Percentiles rank a stretch among this genome's conserved stretches.
Conservation (phyloP, 2,329 filamentous ascomycete genomes). For the Stagonosporopsis chrysanthemi region DNA sequence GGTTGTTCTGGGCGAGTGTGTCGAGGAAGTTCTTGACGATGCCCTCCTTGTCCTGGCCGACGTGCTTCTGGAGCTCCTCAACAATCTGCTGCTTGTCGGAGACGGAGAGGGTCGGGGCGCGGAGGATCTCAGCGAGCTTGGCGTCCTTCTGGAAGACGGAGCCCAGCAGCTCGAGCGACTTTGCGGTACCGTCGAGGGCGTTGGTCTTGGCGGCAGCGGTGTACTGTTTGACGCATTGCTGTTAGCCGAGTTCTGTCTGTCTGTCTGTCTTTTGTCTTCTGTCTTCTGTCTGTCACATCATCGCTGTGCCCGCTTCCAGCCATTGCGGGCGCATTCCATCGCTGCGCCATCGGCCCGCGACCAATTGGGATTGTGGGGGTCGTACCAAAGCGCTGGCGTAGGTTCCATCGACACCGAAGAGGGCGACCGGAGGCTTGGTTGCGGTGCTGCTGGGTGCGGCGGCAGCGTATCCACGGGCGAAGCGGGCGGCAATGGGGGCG, state of each 20-base stretch:
- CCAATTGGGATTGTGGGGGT: conserved; percentile 29
- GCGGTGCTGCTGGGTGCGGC: conserved; percentile 64
- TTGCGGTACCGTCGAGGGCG: conserved; percentile 83
- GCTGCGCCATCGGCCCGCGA: conserved; percentile 22
- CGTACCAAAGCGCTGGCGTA: conserved; percentile 98
- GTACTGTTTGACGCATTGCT: conserved; percentile 68
- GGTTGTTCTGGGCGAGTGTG: conserved; percentile 95
- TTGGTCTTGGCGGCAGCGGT: conserved; percentile 91
- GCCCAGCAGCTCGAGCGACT: conserved; percentile 75
- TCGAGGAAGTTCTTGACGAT: conserved; percentile 93
- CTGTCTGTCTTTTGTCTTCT: too few species aligned
- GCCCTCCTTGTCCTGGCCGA: conserved; percentile 71
- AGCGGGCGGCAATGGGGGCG: conserved; percentile 66
- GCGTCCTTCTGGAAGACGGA: conserved; percentile 79
- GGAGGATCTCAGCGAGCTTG: conserved; percentile 79
- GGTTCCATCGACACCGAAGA: conserved; percentile 96
- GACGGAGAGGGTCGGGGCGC: conserved; percentile 77
- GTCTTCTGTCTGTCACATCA: conserved; percentile 9
- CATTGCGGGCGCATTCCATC: conserved; percentile 32
- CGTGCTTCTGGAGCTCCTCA: conserved; percentile 84
- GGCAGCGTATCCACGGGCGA: conserved; percentile 77
- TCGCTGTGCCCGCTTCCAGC: conserved; percentile 15
- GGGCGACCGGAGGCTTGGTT: conserved; percentile 84
- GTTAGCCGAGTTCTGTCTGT: conserved; percentile 30
- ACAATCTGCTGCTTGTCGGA: conserved; percentile 88